A percentile compares a stretch with the other conserved stretches of the same genome.
phyloP scores from a whole-genome alignment of 139 green algal species.

The Volvox reticuliferus region DNA sequence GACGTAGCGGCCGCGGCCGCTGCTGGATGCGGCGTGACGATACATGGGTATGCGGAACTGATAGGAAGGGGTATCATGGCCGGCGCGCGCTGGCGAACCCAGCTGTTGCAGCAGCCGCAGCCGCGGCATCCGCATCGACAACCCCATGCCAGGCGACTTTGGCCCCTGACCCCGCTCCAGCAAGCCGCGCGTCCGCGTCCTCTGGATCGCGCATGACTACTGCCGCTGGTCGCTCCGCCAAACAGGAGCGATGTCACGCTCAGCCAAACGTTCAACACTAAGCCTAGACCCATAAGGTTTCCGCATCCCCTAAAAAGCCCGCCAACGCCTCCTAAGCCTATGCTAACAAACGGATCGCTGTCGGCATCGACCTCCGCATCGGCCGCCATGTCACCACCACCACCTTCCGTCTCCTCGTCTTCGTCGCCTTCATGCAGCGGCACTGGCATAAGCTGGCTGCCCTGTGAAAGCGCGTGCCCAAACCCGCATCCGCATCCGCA shows the following conservation, averaged over 20 bases:
- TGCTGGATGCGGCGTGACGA: constrained; percentile 22
- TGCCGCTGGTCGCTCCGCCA: not conserved
- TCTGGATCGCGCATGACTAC: not conserved
- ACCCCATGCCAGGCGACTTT: too few relatives aligned
- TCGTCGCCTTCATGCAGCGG: not conserved
- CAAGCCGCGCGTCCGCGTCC: not conserved
- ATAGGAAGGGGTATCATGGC: constrained; percentile 32
- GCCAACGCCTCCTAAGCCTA: not conserved
- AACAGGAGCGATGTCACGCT: not conserved
- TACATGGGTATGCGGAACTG: constrained; percentile 32
- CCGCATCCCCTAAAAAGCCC: not conserved
- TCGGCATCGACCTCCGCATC: not conserved
- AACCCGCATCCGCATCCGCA: not conserved
- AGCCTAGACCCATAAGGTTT: not conserved
- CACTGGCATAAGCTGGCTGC: not conserved
- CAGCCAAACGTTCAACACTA: not conserved
- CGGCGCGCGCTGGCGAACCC: not conserved
- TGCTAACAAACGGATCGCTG: not conserved
- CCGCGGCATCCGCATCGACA: too few relatives aligned
- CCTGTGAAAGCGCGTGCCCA: not conserved
- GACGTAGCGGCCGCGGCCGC: not conserved
- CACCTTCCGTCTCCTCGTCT: not conserved
- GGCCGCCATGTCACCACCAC: not conserved
- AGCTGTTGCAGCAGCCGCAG: not conserved
- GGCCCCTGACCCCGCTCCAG: not conserved